Evolutionary conservation across 352 stramenopile species (phyloP).

Genomic region (Phytophthora niederhauseri): DNA sequence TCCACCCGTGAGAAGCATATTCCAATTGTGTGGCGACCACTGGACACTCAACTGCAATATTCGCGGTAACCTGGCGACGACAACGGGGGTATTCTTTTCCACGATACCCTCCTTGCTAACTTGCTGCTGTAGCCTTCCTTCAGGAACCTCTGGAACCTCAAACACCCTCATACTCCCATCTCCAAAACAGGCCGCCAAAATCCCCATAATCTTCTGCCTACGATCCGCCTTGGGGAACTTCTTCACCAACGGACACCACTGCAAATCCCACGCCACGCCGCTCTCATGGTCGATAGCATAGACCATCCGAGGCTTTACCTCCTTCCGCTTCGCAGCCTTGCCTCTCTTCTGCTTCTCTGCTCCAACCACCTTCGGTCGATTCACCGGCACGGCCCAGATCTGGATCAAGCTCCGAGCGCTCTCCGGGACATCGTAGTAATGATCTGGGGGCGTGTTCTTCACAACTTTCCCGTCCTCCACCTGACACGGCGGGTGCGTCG

Average conservation of each 20-base stretch:
- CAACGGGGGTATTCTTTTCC: conserved; percentile 54
- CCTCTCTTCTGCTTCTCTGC: neutral
- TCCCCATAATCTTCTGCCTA: conserved; percentile 45
- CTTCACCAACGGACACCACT: conserved; percentile 68
- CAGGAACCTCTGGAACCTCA: conserved; percentile 53
- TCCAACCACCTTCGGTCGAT: conserved; percentile 6
- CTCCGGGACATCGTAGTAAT: conserved; percentile 75
- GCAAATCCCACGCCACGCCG: conserved; percentile 82
- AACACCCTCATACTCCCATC: conserved; percentile 80
- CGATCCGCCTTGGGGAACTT: conserved; percentile 39
- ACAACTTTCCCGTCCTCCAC: conserved; percentile 64
- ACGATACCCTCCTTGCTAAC: conserved; percentile 35
- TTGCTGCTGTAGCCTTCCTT: conserved; percentile 39
- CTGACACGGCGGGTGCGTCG: conserved; percentile 73
- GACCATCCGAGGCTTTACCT: conserved; percentile 56
- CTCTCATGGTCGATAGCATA: conserved; percentile 79
- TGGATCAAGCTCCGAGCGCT: conserved; percentile 64
- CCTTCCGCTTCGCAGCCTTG: neutral
- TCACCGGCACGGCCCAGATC: conserved; percentile 77
- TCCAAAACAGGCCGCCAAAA: conserved; percentile 77
- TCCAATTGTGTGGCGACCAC: conserved; percentile 76
- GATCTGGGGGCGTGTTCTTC: conserved; percentile 69
- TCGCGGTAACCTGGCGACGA: conserved; percentile 42
- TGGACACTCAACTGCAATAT: conserved; percentile 74
- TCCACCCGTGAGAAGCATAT: conserved; percentile 78